A percentile compares a stretch with the other conserved stretches of the same genome.
Evolutionary conservation across 768 basidiomycete genomes (phyloP).

Genomic region (Leccinum subgranulosum): DNA sequence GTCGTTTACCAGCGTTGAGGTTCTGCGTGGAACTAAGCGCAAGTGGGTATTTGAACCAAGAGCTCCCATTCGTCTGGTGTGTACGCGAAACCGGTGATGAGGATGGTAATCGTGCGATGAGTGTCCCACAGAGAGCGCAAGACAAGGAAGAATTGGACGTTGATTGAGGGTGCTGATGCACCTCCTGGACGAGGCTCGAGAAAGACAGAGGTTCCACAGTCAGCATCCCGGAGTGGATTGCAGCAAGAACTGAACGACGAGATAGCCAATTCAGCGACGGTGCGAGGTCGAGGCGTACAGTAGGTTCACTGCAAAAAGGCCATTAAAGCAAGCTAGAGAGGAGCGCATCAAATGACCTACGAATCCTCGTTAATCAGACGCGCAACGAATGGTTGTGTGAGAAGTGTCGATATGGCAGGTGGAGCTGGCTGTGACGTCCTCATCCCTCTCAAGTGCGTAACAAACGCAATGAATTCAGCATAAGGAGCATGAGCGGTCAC

Average conservation of each 20-base stretch:
- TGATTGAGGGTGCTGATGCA: slow-evolving; percentile 44
- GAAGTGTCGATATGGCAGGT: slow-evolving; percentile 70
- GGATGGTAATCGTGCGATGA: slow-evolving; percentile 44
- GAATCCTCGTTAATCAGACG: slow-evolving; percentile 80
- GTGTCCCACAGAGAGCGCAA: slow-evolving; percentile 78
- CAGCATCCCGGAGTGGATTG: slow-evolving; percentile 85
- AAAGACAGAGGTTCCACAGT: slow-evolving; percentile 83
- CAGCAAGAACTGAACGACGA: slow-evolving; percentile 75
- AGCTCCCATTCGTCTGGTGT: slow-evolving; percentile 47
- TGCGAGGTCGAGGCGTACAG: slow-evolving; percentile 88
- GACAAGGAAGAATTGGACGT: slow-evolving; percentile 45
- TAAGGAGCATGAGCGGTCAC: slow-evolving; percentile 73
- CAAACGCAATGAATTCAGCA: slow-evolving; percentile 74
- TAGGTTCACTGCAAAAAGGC: slow-evolving; percentile 63
- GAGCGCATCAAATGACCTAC: slow-evolving; percentile 47
- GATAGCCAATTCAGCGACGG: slow-evolving; percentile 95
- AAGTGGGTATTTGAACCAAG: slow-evolving; percentile 56
- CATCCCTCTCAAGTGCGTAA: slow-evolving; percentile 70
- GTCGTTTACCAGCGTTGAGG: slow-evolving; percentile 24
- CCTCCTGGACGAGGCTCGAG: slow-evolving; percentile 53
- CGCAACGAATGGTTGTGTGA: slow-evolving; percentile 74
- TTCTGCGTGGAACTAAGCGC: slow-evolving; percentile 31
- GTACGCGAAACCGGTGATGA: slow-evolving; percentile 28
- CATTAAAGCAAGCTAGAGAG: slow-evolving; percentile 8
- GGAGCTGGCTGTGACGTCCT: slow-evolving; percentile 56